Percentiles rank a stretch among this genome's conserved stretches.
Evolutionary conservation across 371 early-diverging fungal genomes (phyloP).

Genomic region (Smittium mucronatum): DNA sequence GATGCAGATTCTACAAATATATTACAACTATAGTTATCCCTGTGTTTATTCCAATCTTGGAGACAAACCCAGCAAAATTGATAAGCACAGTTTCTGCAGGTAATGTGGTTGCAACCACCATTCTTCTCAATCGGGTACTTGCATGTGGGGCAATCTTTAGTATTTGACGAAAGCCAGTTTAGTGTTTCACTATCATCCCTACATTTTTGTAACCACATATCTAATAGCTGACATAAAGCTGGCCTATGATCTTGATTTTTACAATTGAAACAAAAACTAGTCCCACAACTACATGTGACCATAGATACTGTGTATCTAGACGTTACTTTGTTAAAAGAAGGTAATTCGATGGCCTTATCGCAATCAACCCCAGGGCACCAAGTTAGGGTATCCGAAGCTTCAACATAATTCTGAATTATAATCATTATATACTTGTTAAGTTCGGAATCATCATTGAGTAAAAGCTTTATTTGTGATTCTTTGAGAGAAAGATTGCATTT

Average conservation of each 20-base stretch:
- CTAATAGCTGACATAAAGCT: constrained; percentile 70
- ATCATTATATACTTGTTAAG: constrained; percentile 54
- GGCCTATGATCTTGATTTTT: constrained; percentile 85
- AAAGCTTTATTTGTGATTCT: constrained; percentile 52
- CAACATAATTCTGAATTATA: constrained; percentile 77
- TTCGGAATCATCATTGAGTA: constrained; percentile 39
- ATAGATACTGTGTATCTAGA: constrained; percentile 66
- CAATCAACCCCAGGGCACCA: constrained; percentile 97
- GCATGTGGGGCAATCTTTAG: constrained; percentile 93
- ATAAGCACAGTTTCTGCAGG: constrained; percentile 71
- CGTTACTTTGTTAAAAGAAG: constrained; percentile 45
- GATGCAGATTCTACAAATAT: constrained; percentile 73
- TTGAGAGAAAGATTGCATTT: constrained; percentile 73
- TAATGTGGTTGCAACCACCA: constrained; percentile 93
- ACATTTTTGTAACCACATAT: constrained; percentile 87
- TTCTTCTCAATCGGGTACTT: constrained; percentile 92
- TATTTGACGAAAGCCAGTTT: constrained; percentile 93
- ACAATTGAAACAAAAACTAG: constrained; percentile 88
- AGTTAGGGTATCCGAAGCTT: constrained; percentile 58
- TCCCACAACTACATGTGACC: constrained; percentile 69
- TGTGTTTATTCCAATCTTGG: constrained; percentile 91
- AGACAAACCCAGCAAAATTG: constrained; percentile 82
- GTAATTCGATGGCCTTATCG: constrained; percentile 84
- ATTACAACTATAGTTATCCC: constrained; percentile 90
- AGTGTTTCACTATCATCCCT: constrained; percentile 94